Evolutionary conservation across 2,329 filamentous ascomycete genomes (phyloP).

Genomic region (Emericellopsis cladophorae): DNA sequence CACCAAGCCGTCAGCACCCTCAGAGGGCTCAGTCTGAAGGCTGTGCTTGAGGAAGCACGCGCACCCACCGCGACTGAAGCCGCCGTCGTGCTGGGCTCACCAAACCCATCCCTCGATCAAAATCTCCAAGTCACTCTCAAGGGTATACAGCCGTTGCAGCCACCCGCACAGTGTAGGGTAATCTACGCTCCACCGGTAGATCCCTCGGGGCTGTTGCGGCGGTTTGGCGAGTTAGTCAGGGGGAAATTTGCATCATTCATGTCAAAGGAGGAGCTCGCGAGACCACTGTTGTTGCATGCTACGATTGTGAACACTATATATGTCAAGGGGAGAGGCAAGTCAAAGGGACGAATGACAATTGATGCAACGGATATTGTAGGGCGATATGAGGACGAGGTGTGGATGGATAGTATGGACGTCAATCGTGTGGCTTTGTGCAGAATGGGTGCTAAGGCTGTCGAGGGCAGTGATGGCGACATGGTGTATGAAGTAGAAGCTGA

Average conservation of each 20-base stretch:
- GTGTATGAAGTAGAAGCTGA: slow-evolving; percentile 42
- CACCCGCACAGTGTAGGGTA: slow-evolving; percentile 41
- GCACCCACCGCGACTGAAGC: slow-evolving; percentile 1
- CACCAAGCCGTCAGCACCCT: slow-evolving; percentile 27
- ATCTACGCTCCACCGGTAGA: slow-evolving; percentile 54
- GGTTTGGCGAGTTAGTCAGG: slow-evolving; percentile 45
- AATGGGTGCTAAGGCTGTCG: slow-evolving; percentile 68
- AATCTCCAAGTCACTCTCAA: slow-evolving; percentile 31
- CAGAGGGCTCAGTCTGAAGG: slow-evolving; percentile 20
- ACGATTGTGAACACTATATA: slow-evolving; percentile 84
- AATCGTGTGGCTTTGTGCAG: slow-evolving; percentile 66
- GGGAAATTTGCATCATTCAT: slow-evolving; percentile 45
- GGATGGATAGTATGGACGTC: slow-evolving; percentile 57
- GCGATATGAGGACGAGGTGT: slow-evolving; percentile 51
- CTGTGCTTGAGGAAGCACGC: slow-evolving; percentile 21
- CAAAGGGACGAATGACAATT: slow-evolving; percentile 27
- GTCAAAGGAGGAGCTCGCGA: slow-evolving; percentile 30
- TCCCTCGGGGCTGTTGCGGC: slow-evolving; percentile 27
- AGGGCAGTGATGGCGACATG: slow-evolving; percentile 35
- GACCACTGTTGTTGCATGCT: slow-evolving; percentile 65
- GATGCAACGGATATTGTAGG: slow-evolving; percentile 45
- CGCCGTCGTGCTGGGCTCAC: slow-evolving; percentile 3
- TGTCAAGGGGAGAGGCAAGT: slow-evolving; percentile 27
- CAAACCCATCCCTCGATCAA: slow-evolving; percentile 2
- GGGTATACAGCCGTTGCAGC: slow-evolving; percentile 51